Evolutionary conservation across 805 yeast genomes (phyloP).

Genomic region (Sugiyamaella boreocaroliniensis): DNA sequence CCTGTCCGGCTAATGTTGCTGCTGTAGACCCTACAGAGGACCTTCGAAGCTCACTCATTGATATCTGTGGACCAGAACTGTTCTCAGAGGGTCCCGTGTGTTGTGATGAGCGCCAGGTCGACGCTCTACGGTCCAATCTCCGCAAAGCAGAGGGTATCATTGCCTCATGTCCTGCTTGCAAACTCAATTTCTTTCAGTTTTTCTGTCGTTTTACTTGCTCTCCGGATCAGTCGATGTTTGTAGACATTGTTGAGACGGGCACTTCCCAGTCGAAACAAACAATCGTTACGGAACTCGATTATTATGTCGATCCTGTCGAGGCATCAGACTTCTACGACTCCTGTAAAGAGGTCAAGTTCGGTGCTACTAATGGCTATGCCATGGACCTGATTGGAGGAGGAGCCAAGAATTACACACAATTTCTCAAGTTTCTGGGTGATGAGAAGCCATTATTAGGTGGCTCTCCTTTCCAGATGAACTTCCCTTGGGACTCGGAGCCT

Average conservation of each 20-base stretch:
- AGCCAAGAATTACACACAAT: slow-evolving; percentile 63
- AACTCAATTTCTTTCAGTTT: slow-evolving; percentile 72
- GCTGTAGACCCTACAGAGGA: slow-evolving; percentile 44
- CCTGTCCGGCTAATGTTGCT: slow-evolving; percentile 57
- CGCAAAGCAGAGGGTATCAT: slow-evolving; percentile 74
- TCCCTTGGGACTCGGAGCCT: slow-evolving; percentile 40
- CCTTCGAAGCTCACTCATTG: slow-evolving; percentile 41
- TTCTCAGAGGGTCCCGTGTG: slow-evolving; percentile 56
- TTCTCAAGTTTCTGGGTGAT: slow-evolving; percentile 86
- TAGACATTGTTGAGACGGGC: slow-evolving; percentile 54
- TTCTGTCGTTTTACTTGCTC: slow-evolving; percentile 88
- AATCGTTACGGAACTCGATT: slow-evolving; percentile 66
- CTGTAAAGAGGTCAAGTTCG: slow-evolving; percentile 82
- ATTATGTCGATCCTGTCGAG: slow-evolving; percentile 50
- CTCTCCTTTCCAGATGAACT: slow-evolving; percentile 90
- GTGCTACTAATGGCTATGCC: slow-evolving; percentile 92
- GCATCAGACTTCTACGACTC: slow-evolving; percentile 70
- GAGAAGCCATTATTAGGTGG: slow-evolving; percentile 93
- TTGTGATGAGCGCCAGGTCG: slow-evolving; percentile 57
- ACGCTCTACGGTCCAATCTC: slow-evolving; percentile 48
- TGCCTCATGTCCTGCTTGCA: slow-evolving; percentile 91
- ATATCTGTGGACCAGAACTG: slow-evolving; percentile 61
- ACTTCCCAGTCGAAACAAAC: slow-evolving; percentile 44
- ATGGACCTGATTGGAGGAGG: slow-evolving; percentile 99
- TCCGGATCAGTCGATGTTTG: slow-evolving; percentile 68